Conservation (phyloP, 2,329 filamentous ascomycete species). For the Clarireedia paspali region DNA sequence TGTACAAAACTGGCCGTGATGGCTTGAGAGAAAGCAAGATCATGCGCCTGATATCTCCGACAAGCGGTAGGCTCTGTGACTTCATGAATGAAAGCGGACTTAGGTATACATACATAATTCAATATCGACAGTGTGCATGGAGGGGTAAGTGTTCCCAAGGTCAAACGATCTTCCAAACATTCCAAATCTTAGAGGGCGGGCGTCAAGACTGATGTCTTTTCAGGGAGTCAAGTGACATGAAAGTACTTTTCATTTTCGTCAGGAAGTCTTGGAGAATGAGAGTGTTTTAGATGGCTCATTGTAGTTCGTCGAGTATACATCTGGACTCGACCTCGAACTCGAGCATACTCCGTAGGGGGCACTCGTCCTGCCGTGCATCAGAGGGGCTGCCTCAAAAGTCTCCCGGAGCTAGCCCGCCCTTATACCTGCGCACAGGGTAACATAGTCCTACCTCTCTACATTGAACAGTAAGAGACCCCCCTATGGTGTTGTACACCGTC, state of each 20-base stretch:
- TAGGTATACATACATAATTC: slow-evolving; percentile 8
- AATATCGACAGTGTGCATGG: not conserved
- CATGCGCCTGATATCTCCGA: slow-evolving; percentile 3
- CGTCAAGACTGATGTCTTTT: not conserved
- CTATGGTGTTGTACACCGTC: slow-evolving; percentile 2
- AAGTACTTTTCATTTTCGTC: not conserved
- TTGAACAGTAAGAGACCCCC: slow-evolving; percentile 1
- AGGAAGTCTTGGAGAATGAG: not conserved
- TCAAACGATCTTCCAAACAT: not conserved
- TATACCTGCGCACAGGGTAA: not conserved
- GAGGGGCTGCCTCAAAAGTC: slow-evolving; percentile 3
- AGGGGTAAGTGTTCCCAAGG: not conserved
- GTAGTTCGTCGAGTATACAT: not conserved
- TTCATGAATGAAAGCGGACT: slow-evolving; percentile 3
- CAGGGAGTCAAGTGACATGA: not conserved
- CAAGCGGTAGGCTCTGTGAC: not conserved
- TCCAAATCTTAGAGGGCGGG: not conserved
- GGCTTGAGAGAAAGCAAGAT: not conserved
- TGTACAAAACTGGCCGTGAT: not conserved
- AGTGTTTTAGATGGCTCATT: not conserved
- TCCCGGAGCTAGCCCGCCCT: slow-evolving; percentile 2
- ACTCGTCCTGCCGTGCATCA: slow-evolving; percentile 7
- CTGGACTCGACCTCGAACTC: not conserved
- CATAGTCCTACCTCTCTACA: not conserved
- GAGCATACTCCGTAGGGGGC: not conserved